A percentile compares a stretch with the other conserved stretches of the same genome.
These are phyloP conservation scores for Populus alba DNA, from an alignment of 345 rosid species.

Conservation along the genomic window DNA sequence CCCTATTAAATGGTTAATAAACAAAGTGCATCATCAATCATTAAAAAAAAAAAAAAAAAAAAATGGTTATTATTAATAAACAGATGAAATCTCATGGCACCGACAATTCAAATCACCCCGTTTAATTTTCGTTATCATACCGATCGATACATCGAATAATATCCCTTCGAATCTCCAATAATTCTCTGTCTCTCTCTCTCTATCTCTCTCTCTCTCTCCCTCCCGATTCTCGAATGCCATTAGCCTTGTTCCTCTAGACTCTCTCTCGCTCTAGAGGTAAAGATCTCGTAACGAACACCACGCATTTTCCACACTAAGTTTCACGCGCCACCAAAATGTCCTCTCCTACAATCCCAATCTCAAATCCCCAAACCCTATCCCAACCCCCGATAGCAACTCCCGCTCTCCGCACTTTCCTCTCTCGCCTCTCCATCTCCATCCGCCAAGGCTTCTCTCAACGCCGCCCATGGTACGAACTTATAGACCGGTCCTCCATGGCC, in stretches of 20 bases:
- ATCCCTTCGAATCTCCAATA: background rate
- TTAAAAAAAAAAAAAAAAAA: too few relatives aligned
- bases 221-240: background rate
- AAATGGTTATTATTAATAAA: background rate
- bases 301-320: background rate
- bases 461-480: constrained; percentile 74
- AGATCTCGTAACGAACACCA: background rate
- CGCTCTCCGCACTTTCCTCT: constrained; percentile 66
- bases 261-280: background rate
- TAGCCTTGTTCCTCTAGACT: too few relatives aligned
- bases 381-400: constrained; percentile 73
- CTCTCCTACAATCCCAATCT: constrained; percentile 51
- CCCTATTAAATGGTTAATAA: background rate
- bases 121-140: background rate
- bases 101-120: background rate
- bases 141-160: background rate
- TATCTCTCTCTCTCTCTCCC: background rate
- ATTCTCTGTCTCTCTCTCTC: background rate
- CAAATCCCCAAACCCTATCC: constrained; percentile 39
- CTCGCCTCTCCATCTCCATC: constrained; percentile 66
- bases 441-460: constrained; percentile 72
- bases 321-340: constrained; percentile 48
- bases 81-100: background rate
- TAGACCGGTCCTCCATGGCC: constrained; percentile 57
- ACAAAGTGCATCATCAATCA: background rate